phyloP scores from a whole-genome alignment of 257 asterid species.

The Mitragyna speciosa region DNA sequence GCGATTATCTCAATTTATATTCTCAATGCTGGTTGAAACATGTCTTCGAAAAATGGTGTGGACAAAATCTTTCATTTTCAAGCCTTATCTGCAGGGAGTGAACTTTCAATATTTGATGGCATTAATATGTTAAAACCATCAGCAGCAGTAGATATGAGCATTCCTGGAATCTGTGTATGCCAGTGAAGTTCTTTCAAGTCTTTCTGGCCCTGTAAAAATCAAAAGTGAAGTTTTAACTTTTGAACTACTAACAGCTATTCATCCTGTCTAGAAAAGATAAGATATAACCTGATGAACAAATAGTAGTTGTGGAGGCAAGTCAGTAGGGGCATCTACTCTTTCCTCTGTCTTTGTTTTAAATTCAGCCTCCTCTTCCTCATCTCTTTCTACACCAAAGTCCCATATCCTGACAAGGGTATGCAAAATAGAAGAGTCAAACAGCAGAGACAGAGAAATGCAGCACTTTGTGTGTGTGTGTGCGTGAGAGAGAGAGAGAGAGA shows the following conservation, averaged over 20 bases:
- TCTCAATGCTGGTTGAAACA: neutral
- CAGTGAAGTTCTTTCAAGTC: slow-evolving; percentile 95
- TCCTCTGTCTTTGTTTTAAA: slow-evolving; percentile 69
- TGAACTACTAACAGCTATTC: neutral
- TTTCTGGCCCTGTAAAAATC: slow-evolving; percentile 78
- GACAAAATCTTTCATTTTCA: slow-evolving; percentile 1
- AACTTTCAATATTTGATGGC: slow-evolving; percentile 80
- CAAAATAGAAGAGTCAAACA: neutral
- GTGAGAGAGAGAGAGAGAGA: neutral
- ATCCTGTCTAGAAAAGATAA: neutral
- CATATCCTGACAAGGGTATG: slow-evolving; percentile 54
- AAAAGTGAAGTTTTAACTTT: slow-evolving; percentile 2
- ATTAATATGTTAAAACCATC: slow-evolving; percentile 82
- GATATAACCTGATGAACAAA: slow-evolving; percentile 88
- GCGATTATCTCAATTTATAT: neutral
- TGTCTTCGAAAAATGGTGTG: neutral
- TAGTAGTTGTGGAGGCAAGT: slow-evolving; percentile 91
- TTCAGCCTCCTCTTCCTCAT: slow-evolving; percentile 92
- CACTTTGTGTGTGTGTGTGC: neutral
- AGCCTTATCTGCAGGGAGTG: slow-evolving; percentile 41
- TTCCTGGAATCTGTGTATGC: slow-evolving; percentile 94
- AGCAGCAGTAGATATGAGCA: slow-evolving; percentile 84
- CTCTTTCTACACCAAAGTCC: slow-evolving; percentile 94
- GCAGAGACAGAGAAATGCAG: neutral
- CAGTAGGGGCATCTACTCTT: slow-evolving; percentile 73